Evolutionary conservation across 202 grass and related monocot genomes (phyloP).

Genomic region (Miscanthus sacchariflorus): DNA sequence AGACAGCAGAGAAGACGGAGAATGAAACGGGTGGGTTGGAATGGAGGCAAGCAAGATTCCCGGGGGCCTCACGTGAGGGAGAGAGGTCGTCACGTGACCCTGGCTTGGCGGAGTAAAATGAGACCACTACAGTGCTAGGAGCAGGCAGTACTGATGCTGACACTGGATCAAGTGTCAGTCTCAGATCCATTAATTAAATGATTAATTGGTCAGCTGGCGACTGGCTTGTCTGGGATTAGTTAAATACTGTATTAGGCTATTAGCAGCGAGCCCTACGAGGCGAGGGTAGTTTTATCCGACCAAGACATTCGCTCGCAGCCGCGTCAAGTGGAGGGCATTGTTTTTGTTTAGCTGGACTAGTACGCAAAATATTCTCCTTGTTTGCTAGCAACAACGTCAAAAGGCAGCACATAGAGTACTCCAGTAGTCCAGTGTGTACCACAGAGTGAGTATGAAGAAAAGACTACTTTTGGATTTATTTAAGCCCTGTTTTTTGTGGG

Average conservation of each 20-base stretch:
- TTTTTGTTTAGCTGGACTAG: constrained; percentile 14
- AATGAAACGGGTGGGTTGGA: constrained; percentile 35
- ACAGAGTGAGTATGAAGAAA: constrained; percentile 40
- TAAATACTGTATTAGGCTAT: neutral
- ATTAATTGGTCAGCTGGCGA: constrained; percentile 17
- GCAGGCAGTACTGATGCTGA: neutral
- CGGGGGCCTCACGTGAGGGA: constrained; percentile 59
- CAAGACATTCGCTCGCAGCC: constrained; percentile 58
- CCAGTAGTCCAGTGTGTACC: neutral
- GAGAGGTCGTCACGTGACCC: constrained; percentile 70
- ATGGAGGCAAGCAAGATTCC: constrained; percentile 72
- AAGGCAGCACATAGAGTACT: constrained; percentile 25
- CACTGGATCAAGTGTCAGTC: constrained; percentile 37
- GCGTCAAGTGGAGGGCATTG: constrained; percentile 38
- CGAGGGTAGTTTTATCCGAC: constrained; percentile 58
- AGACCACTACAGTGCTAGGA: constrained; percentile 45
- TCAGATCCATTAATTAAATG: neutral
- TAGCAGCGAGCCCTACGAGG: constrained; percentile 22
- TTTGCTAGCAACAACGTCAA: constrained; percentile 61
- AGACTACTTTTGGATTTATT: constrained; percentile 31
- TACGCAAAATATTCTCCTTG: constrained; percentile 66
- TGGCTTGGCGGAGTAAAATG: constrained; percentile 63
- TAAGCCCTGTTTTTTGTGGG: neutral
- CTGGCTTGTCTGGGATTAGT: constrained; percentile 35
- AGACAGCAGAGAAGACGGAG: constrained; percentile 7